Evolutionary conservation across 2,329 filamentous ascomycete species (phyloP), one percentile per base, ranked within the genome.

Genomic region (Canariomyces notabilis): DNA sequence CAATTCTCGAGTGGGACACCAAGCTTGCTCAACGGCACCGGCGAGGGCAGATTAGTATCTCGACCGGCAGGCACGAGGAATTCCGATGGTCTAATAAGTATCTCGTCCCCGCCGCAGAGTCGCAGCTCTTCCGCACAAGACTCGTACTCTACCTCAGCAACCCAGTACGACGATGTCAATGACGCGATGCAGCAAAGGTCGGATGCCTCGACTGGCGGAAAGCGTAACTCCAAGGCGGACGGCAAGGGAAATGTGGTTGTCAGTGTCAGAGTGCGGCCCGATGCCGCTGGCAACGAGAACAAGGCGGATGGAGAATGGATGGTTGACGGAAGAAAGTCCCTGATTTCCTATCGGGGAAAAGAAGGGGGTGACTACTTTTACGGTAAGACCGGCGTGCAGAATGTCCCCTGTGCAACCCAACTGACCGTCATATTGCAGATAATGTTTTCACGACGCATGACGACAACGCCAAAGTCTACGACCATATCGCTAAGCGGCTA

Each of bases 381-480:
- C 69, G 89, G 89, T 94, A 74, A 64, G 81, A 18, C 54, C 9
- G 40, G 29, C 42, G 11, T 6, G 21, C 19, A 41, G 26, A 33
- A 40, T 39, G 35, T 37, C 48, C 48, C 59, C 44, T 58, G 26
- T 6, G 15, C 18, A 18, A 2, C 16, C 54, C 61, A 22, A 60
- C 47, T 42, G 18, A 37, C n/a, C n/a, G n/a, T n/a, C n/a, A n/a
- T n/a, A 5, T 19, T 23, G 1, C 59, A 95, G 93, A 98, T 72
- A 97, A 97, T 69, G 93, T 97, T 51, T 98, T 98, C 67, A 82
- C 88, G 41, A 87, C 89, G 15, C 82, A 94, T 63, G 91, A 98
- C 63, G 87, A 96, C 64, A 98, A 98, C 64, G 82, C 88, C 43
- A 85, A 85, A 63, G 93, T 98, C 8, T 98, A 98, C 64, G 93